Base-by-base conservation (phyloP, 2,329 filamentous ascomycete genomes). In the Aspergillus vadensis region DNA sequence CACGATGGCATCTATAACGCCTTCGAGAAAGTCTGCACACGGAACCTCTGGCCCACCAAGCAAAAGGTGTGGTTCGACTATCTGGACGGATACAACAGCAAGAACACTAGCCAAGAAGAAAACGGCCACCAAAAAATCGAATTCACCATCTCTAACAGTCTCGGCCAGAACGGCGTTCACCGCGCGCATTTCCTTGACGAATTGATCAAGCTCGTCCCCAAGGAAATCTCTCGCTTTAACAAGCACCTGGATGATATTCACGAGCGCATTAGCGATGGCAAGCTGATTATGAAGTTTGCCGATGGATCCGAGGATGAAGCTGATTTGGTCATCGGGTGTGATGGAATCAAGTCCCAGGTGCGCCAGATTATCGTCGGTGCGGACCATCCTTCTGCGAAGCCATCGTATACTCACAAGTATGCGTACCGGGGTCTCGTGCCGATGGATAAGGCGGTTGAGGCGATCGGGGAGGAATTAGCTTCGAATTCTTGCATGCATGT, bases 381-480 rank as follows among this genome's bases (percentile, higher is more conserved):
- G 1, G 67, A 77, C 0, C 67, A 78, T 62, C 78, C 78, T 0
- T 77, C 79, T 4, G 75, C 79, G 1, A 68, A 76, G 15, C 79
- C 83, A 0, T 71, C 76, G 2, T 86, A 82, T 65, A 81, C 79
- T 0, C 79, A 81, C 52, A 85, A 84, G 64, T 83, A 82, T 61
- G 82, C 79, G 23, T 63, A 61, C 27, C 61, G 61, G 14, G 61
- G 61, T 3, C 38, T 63, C 53, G 61, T 61, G 25, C 62, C 62
- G 14, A 61, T 63, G 62, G 59, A 75, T 3, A 72, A 80, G 55
- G 81, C 81, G 0, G 68, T 77, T 2, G 70, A 76, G 55, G 73
- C 79, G 3, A 62, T 84, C n/a, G 82, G 82, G 3, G 74, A 81
- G 32, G 73, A 82, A 30, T 65, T 75, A 49, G 80, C 80, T 5